Percentiles rank a stretch among this genome's conserved stretches.
phyloP scores from a whole-genome alignment of 345 rosid genomes.

The Crucihimalaya himalaica region DNA sequence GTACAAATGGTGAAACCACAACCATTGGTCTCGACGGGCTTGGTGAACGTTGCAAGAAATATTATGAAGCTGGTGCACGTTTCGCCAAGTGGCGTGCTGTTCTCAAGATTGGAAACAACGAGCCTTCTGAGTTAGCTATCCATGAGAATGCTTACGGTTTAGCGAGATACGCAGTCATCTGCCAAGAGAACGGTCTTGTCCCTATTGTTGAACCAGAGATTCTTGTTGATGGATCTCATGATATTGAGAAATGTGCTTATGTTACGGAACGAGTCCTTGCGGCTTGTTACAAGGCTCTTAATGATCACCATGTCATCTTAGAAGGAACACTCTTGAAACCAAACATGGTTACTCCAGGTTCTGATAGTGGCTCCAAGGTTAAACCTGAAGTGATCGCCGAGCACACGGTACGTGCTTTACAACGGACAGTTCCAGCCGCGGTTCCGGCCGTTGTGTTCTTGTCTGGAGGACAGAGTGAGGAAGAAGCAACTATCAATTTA shows the following conservation, averaged over 20 bases:
- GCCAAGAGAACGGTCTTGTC: conserved; percentile 95
- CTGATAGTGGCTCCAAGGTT: conserved; percentile 61
- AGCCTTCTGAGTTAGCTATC: conserved; percentile 86
- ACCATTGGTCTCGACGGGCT: conserved; percentile 91
- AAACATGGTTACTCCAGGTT: conserved; percentile 98
- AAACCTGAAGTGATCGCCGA: conserved; percentile 72
- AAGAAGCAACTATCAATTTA: conserved; percentile 79
- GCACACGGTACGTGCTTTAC: conserved; percentile 77
- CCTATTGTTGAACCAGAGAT: conserved; percentile 97
- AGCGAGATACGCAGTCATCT: conserved; percentile 71
- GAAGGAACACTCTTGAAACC: conserved; percentile 52
- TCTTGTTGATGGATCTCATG: conserved; percentile 85
- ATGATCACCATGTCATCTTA: conserved; percentile 79
- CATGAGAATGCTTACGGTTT: conserved; percentile 39
- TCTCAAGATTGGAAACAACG: conserved; percentile 70
- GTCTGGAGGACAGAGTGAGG: conserved; percentile 95
- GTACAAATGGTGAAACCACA: conserved; percentile 88
- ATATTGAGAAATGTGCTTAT: conserved; percentile 74
- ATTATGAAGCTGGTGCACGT: conserved; percentile 43
- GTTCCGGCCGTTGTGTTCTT: conserved; percentile 89
- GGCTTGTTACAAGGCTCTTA: conserved; percentile 92
- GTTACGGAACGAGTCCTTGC: conserved; percentile 87
- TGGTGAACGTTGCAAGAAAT: conserved; percentile 47
- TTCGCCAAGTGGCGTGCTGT: conserved; percentile 97
- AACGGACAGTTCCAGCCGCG: conserved; percentile 78